phyloP scores from a whole-genome alignment of 2,329 filamentous ascomycete genomes.

The Mycosphaerelloides madeirae region DNA sequence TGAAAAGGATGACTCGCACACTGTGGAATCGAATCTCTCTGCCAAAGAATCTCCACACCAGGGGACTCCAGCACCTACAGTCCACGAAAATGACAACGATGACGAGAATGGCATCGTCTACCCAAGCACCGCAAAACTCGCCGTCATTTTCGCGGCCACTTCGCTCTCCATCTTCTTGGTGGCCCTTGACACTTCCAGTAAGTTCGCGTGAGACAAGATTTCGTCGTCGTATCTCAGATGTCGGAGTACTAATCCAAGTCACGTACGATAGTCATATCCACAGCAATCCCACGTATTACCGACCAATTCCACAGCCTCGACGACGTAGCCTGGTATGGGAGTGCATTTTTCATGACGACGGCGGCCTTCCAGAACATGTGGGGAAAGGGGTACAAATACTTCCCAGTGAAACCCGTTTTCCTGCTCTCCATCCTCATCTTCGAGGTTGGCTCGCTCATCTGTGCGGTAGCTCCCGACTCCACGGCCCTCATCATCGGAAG shows the following conservation, averaged over 20 bases:
- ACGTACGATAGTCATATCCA: no score
- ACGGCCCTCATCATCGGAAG: slow-evolving; percentile 38
- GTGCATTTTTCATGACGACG: slow-evolving; percentile 35
- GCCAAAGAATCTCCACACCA: no score
- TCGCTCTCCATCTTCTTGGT: slow-evolving; percentile 13
- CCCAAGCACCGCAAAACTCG: slow-evolving; percentile 1
- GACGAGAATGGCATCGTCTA: neutral
- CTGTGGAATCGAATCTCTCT: no score
- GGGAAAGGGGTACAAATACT: slow-evolving; percentile 27
- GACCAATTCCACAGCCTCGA: slow-evolving; percentile 44
- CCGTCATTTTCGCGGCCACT: slow-evolving; percentile 2
- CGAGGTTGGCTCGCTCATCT: slow-evolving; percentile 41
- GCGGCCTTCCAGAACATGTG: slow-evolving; percentile 31
- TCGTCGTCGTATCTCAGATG: no score
- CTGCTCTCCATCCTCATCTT: slow-evolving; percentile 38
- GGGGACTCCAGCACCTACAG: no score
- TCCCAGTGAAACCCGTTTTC: slow-evolving; percentile 31
- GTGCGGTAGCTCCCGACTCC: slow-evolving; percentile 34
- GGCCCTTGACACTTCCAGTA: slow-evolving; percentile 27
- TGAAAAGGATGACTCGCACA: no score
- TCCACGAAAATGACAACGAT: neutral
- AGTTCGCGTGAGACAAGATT: no score
- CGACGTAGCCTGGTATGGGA: slow-evolving; percentile 43
- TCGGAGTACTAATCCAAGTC: no score
- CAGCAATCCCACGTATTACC: slow-evolving; percentile 46